Percentiles rank a stretch among this genome's conserved stretches.
Conservation (phyloP, 306 rosid genomes). For the Dicorynia guianensis region DNA sequence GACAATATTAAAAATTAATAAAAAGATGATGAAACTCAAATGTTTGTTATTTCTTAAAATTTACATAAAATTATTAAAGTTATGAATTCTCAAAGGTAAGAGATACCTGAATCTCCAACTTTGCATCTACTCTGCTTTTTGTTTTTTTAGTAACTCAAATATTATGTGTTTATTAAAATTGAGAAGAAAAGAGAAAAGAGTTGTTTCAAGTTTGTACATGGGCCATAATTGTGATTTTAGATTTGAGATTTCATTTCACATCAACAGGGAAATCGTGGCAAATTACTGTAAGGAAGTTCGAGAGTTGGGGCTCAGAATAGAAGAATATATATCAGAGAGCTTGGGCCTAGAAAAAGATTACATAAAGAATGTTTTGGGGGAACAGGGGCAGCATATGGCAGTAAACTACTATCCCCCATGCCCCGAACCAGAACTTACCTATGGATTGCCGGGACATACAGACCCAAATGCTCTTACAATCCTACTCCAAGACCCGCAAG, state of each 20-base stretch:
- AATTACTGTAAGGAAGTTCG: constrained; percentile 66
- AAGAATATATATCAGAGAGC: constrained; percentile 81
- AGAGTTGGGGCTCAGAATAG: constrained; percentile 61
- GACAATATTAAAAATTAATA: too few relatives aligned
- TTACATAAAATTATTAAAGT: too few relatives aligned
- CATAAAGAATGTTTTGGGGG: constrained; percentile 63
- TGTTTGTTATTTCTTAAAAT: too few relatives aligned
- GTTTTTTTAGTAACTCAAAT: too few relatives aligned
- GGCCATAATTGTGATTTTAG: too few relatives aligned
- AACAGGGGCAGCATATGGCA: constrained; percentile 98
- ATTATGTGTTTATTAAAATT: too few relatives aligned
- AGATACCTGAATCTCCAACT: too few relatives aligned
- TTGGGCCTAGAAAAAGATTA: constrained; percentile 72
- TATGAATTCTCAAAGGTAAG: too few relatives aligned
- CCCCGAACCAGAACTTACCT: constrained; percentile 90
- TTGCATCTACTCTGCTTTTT: too few relatives aligned
- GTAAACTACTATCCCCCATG: constrained; percentile 91
- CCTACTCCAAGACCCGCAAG: constrained; percentile 73
- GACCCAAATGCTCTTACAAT: constrained; percentile 96
- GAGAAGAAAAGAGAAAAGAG: too few relatives aligned
- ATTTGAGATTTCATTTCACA: not conserved
- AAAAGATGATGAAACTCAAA: too few relatives aligned
- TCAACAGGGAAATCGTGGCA: constrained; percentile 65
- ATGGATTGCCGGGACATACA: constrained; percentile 89
- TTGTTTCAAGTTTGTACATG: too few relatives aligned